phyloP scores from a whole-genome alignment of 257 asterid genomes.

The Scutellaria baicalensis region DNA sequence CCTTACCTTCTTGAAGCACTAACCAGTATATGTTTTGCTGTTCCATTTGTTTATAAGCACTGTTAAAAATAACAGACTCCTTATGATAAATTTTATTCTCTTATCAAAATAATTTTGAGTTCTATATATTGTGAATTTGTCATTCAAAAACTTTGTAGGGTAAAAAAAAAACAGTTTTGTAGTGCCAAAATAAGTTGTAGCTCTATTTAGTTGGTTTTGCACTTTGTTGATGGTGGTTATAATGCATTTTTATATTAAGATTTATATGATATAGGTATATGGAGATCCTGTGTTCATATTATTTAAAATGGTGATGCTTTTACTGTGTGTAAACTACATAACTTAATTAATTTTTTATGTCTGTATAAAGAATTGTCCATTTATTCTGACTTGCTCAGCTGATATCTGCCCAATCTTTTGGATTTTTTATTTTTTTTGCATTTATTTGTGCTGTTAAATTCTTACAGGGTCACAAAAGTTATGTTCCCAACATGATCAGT shows the following conservation, averaged over 20 bases:
- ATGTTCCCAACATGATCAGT: constrained; percentile 95
- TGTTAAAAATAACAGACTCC: no score
- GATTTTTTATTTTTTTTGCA: background rate
- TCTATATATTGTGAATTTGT: no score
- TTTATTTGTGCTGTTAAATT: background rate
- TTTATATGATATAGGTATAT: background rate
- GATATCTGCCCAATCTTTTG: background rate
- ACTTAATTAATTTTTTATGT: background rate
- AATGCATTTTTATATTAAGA: background rate
- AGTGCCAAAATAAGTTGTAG: background rate
- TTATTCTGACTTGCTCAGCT: background rate
- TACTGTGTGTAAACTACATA: background rate
- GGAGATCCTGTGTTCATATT: background rate
- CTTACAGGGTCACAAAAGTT: constrained; percentile 90
- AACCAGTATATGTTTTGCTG: no score
- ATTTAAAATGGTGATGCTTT: background rate
- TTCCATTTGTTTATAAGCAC: no score
- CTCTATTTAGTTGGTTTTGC: background rate
- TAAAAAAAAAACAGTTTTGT: no score
- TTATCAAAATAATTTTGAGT: no score
- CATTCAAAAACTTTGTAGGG: no score
- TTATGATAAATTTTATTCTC: no score
- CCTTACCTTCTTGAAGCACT: no score
- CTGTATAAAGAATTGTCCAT: background rate
- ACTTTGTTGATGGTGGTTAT: background rate